Conservation (phyloP, 345 rosid species). For the Eucalyptus albens region DNA sequence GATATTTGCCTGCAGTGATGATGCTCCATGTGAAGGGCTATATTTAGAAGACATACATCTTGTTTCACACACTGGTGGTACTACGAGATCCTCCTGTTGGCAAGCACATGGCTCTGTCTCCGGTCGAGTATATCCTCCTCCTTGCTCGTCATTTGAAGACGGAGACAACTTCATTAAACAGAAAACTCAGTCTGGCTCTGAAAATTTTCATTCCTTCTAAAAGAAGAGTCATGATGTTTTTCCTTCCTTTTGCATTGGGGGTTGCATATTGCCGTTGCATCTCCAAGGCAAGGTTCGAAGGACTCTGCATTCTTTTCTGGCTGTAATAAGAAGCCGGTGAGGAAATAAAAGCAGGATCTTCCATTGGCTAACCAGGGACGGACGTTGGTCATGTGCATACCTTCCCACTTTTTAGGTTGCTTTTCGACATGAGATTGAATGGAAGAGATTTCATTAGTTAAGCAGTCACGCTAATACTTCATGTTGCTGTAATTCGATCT, state of each 20-base stretch:
- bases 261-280: neutral
- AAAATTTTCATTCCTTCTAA: neutral
- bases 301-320: neutral
- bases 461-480: neutral
- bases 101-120: slow-evolving; percentile 55
- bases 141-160: slow-evolving; percentile 32
- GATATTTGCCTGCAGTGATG: slow-evolving; percentile 61
- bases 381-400: neutral
- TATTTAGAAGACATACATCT: slow-evolving; percentile 57
- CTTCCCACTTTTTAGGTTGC: neutral
- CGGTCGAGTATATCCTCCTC: slow-evolving; percentile 43
- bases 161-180: slow-evolving; percentile 26
- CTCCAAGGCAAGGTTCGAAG: neutral
- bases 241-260: neutral
- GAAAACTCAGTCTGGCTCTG: slow-evolving; percentile 12
- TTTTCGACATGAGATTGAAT: neutral
- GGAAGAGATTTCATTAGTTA: neutral
- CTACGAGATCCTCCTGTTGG: slow-evolving; percentile 59
- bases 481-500: neutral
- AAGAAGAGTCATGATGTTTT: neutral
- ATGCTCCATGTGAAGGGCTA: slow-evolving; percentile 46
- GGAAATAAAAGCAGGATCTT: neutral
- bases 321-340: neutral
- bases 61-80: slow-evolving; percentile 12
- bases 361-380: neutral